phyloP scores from a whole-genome alignment of 2,329 filamentous ascomycete species.

The Aphanocladium album region DNA sequence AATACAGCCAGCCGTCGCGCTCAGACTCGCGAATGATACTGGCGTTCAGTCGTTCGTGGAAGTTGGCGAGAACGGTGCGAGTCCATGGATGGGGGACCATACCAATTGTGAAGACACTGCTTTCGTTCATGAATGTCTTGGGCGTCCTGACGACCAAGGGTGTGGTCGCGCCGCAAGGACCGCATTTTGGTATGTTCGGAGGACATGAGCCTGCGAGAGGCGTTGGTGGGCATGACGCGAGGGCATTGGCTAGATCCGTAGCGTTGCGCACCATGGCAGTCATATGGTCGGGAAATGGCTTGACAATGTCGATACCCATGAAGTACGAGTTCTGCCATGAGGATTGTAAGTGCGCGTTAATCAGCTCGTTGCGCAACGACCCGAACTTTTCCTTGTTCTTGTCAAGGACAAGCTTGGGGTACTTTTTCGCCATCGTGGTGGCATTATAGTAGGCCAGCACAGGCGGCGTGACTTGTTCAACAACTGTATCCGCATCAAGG shows the following conservation, averaged over 20 bases:
- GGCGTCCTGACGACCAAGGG: constrained; percentile 64
- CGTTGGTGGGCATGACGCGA: constrained; percentile 68
- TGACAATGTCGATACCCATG: constrained; percentile 73
- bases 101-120: constrained; percentile 72
- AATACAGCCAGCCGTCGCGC: constrained; percentile 74
- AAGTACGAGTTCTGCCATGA: constrained; percentile 78
- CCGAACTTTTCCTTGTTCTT: constrained; percentile 54
- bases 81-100: constrained; percentile 92
- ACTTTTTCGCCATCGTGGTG: constrained; percentile 57
- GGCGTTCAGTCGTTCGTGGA: constrained; percentile 56
- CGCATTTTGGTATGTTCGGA: constrained; percentile 71
- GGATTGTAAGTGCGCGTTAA: constrained; percentile 79
- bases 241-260: constrained; percentile 65
- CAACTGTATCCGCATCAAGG: constrained; percentile 55
- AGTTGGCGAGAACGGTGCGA: constrained; percentile 61
- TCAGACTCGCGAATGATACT: constrained; percentile 61
- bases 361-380: constrained; percentile 62
- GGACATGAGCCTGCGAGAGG: constrained; percentile 76
- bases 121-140: constrained; percentile 64
- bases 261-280: constrained; percentile 67
- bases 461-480: constrained; percentile 57
- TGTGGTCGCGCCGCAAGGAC: constrained; percentile 59
- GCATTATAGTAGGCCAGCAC: constrained; percentile 75
- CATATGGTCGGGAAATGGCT: constrained; percentile 72
- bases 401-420: constrained; percentile 55